Base-by-base conservation (phyloP, 495 filamentous ascomycete genomes). In the Rhizodiscina lignyota region DNA sequence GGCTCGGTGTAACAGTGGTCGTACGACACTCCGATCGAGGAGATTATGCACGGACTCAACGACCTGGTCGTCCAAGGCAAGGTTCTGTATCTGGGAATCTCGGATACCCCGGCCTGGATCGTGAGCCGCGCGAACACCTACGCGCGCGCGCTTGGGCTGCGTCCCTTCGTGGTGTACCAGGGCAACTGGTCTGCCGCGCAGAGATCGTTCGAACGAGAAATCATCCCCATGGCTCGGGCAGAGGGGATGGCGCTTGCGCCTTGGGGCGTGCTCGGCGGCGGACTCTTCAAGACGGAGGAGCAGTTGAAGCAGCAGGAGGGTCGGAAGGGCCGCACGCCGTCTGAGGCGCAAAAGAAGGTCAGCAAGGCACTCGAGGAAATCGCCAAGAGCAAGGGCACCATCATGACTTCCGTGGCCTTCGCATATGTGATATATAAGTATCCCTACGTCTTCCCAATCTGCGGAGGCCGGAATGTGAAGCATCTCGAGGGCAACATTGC, bases 391-490 rank as follows among this genome's bases (percentile, higher is more conserved):
- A 71, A 72, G 44, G 58, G 57, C 3, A 66, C 59, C 8, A 36
- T 44, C 1, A 44, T 68, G 13, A 59, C 58, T 0, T 47, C 42
- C 31, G 43, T 84, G 26, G 79, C 81, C 2, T 52, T 83, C 34
- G 79, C 80, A 2, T 85, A 85, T 52, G 72, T 85, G 4, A 64
- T 74, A n/a, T n/a, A n/a, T n/a, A n/a, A n/a, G n/a, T n/a, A n/a
- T n/a, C n/a, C n/a, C n/a, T n/a, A n/a, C 51, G 76, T 82, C 18
- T 85, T 83, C 52, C 79, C 79, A 5, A 72, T 86, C 35, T 63
- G 83, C 17, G 79, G 79, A 11, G 71, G 70, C 2, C 52, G 73
- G 6, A 80, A 72, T 49, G 48, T 78, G 32, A 67, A 72, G 46
- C 72, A 83, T 45, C 48, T 85, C 3, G 71, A 75, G 53, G 66